Conservation (phyloP, 768 basidiomycete species). For the Ephemerocybe angulata region DNA sequence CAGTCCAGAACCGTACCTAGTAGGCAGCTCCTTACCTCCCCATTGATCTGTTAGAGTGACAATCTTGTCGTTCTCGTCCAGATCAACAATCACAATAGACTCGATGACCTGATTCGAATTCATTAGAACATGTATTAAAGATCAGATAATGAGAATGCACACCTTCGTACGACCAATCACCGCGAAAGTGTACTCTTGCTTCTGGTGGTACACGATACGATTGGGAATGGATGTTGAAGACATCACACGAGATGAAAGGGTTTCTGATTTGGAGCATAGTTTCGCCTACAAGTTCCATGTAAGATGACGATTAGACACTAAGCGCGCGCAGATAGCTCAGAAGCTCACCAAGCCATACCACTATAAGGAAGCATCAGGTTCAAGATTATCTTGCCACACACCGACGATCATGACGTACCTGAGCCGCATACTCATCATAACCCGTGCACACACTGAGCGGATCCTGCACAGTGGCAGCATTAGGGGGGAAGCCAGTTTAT, state of each 20-base stretch:
- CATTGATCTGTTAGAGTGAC: constrained; percentile 56
- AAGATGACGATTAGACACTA: neutral
- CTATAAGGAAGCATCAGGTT: neutral
- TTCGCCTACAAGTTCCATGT: constrained; percentile 39
- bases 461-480: constrained; percentile 32
- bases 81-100: constrained; percentile 59
- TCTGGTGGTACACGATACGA: constrained; percentile 56
- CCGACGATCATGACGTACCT: constrained; percentile 35
- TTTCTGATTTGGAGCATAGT: constrained; percentile 48
- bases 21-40: constrained; percentile 52
- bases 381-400: neutral
- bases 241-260: constrained; percentile 50
- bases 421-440: constrained; percentile 48
- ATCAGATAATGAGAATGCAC: constrained; percentile 7
- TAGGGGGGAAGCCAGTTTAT: neutral
- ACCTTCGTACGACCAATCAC: constrained; percentile 52
- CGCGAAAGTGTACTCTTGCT: constrained; percentile 57
- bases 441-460: constrained; percentile 49
- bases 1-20: constrained; percentile 42
- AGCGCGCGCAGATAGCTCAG: neutral
- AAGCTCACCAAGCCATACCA: constrained; percentile 13
- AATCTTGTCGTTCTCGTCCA: constrained; percentile 65
- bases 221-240: constrained; percentile 57
- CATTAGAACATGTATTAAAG: neutral
- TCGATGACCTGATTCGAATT: constrained; percentile 45